phyloP scores from a whole-genome alignment of 345 rosid genomes.

The Populus euphratica region DNA sequence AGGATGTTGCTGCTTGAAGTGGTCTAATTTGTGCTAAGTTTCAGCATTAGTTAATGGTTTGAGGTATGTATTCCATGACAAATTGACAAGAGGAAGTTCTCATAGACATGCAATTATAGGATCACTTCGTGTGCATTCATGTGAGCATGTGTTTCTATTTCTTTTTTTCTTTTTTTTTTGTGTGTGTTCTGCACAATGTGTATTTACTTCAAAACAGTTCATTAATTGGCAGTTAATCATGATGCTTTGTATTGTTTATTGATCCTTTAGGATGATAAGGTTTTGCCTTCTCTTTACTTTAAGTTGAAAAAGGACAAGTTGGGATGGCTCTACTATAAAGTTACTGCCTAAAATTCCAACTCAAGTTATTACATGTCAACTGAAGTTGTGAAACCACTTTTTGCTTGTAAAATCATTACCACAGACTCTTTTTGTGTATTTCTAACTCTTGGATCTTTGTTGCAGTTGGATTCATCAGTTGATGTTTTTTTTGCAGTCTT shows the following conservation, averaged over 20 bases:
- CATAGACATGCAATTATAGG: not conserved
- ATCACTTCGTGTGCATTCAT: not conserved
- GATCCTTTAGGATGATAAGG: not conserved
- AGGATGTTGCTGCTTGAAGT: not conserved
- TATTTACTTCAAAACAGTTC: not conserved
- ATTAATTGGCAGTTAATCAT: not conserved
- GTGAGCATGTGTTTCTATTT: not conserved
- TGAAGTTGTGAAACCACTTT: not conserved
- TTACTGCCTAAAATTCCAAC: not conserved
- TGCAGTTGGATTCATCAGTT: conserved; percentile 68
- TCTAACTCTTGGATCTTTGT: conserved; percentile 19
- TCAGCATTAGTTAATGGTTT: not conserved
- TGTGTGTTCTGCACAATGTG: too few relatives aligned
- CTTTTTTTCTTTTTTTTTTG: not conserved
- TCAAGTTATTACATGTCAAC: not conserved
- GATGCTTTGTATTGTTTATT: not conserved
- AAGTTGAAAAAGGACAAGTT: not conserved
- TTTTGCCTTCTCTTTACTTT: not conserved
- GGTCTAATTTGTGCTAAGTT: not conserved
- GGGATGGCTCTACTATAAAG: not conserved
- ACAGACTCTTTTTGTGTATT: not conserved
- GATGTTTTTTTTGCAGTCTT: conserved; percentile 75
- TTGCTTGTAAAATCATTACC: not conserved
- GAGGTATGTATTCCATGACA: not conserved
- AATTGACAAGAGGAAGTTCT: not conserved